These are phyloP conservation scores for Mycena kentingensis DNA, from an alignment of 768 basidiomycete genomes.

Conservation along the genomic window DNA sequence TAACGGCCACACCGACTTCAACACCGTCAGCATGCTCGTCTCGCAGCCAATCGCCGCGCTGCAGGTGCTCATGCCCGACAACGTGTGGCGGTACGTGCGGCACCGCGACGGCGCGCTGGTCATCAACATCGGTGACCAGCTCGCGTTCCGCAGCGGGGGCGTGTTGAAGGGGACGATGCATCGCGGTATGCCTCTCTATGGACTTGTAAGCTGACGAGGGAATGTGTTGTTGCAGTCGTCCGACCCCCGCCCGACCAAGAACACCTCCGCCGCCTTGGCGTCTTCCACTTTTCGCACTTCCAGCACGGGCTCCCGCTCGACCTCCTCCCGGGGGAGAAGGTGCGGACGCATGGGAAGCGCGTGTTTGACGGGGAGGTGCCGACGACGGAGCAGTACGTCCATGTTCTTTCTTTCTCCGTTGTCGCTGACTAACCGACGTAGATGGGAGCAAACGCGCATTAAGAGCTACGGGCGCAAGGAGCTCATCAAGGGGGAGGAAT, in stretches of 20 bases:
- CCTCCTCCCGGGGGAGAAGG: conserved; percentile 34
- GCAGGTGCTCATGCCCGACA: conserved; percentile 39
- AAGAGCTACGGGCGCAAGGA: conserved; percentile 35
- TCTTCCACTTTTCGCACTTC: conserved; percentile 40
- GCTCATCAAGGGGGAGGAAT: conserved; percentile 36
- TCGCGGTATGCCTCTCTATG: conserved; percentile 25
- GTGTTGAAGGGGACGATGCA: conserved; percentile 39
- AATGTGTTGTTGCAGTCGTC: conserved; percentile 29
- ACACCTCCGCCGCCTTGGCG: conserved; percentile 32
- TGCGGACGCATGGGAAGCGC: conserved; percentile 30
- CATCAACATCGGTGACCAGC: conserved; percentile 39
- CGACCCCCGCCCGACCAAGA: conserved; percentile 35
- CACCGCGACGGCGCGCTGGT: conserved; percentile 35
- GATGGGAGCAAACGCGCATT: conserved; percentile 36
- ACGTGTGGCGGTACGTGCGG: conserved; percentile 38
- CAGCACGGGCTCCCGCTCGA: conserved; percentile 28
- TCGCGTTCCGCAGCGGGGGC: conserved; percentile 38
- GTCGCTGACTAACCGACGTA: conserved; percentile 1
- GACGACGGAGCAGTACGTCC: conserved; percentile 33
- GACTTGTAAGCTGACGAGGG: too few relatives aligned
- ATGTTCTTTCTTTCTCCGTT: neutral
- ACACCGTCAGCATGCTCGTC: conserved; percentile 34
- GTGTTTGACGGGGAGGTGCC: conserved; percentile 33
- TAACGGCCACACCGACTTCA: conserved; percentile 39
- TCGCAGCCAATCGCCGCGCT: conserved; percentile 38